Evolutionary conservation across 805 yeast genomes (phyloP).

Genomic region (Komagataella kurtzmanii): DNA sequence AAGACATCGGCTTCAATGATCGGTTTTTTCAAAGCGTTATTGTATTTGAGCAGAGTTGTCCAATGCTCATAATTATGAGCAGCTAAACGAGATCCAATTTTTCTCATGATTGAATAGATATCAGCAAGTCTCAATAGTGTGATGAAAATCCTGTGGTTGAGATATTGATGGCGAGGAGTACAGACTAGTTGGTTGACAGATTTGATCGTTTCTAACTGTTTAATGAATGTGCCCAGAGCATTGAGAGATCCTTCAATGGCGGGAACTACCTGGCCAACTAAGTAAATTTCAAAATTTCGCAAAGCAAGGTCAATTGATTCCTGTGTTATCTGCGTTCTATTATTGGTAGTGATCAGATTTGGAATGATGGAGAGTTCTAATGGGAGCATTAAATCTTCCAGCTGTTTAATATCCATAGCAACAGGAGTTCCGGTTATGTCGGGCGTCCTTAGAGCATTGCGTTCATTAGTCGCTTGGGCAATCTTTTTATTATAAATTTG

Average conservation of each 20-base stretch:
- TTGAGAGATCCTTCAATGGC: background rate
- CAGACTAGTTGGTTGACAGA: constrained; percentile 8
- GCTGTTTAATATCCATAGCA: constrained; percentile 5
- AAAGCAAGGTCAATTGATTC: background rate
- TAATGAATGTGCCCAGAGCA: background rate
- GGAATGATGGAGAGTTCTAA: constrained; percentile 5
- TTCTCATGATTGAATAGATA: constrained; percentile 29
- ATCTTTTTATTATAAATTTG: constrained; percentile 14
- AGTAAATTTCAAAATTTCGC: background rate
- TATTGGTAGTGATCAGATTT: constrained; percentile 1
- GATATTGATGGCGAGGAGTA: background rate
- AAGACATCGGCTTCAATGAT: constrained; percentile 10
- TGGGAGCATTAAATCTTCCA: constrained; percentile 9
- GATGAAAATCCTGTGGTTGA: constrained; percentile 22
- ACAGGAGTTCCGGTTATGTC: constrained; percentile 5
- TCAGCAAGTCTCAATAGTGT: constrained; percentile 34
- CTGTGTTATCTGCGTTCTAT: background rate
- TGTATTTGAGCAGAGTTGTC: constrained; percentile 23
- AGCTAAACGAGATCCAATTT: constrained; percentile 32
- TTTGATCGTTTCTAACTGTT: background rate
- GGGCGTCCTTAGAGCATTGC: constrained; percentile 6
- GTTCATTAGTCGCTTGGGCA: constrained; percentile 12
- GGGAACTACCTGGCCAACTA: background rate
- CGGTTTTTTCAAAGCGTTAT: constrained; percentile 12
- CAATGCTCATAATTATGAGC: constrained; percentile 19